These are phyloP conservation scores for Colletotrichum godetiae DNA, from an alignment of 2,329 filamentous ascomycete species.

Conservation along the genomic window DNA sequence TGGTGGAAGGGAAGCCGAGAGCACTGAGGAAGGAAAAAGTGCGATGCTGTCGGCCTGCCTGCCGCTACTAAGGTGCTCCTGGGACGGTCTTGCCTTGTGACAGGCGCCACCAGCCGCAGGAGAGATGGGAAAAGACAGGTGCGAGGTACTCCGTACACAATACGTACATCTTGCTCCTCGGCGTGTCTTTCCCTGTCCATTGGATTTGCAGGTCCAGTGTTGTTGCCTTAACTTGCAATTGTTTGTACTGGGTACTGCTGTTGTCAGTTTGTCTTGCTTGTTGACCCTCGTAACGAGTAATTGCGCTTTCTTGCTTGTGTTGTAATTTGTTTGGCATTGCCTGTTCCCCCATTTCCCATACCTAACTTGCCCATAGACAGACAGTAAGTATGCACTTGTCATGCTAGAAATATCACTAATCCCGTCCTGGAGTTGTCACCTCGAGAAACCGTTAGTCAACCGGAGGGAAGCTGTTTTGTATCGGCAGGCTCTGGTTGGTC, in stretches of 20 bases:
- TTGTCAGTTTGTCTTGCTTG: not conserved
- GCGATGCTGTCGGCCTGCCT: not conserved
- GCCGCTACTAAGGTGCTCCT: not conserved
- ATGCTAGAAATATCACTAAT: not conserved
- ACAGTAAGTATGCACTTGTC: not conserved
- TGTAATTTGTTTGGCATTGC: not conserved
- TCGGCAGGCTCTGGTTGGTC: conserved; percentile 46
- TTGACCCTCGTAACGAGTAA: not conserved
- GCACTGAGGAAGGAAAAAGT: not conserved
- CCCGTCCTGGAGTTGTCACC: not conserved
- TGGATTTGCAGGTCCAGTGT: conserved; percentile 1
- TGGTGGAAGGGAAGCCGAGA: not conserved
- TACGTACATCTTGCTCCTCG: not conserved
- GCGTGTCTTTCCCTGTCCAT: not conserved
- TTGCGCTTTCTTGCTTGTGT: not conserved
- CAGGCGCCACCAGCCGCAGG: not conserved
- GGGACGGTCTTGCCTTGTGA: conserved; percentile 11
- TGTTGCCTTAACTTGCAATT: not conserved
- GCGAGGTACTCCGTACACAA: not conserved
- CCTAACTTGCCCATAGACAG: not conserved
- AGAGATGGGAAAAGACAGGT: not conserved
- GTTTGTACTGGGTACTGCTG: not conserved
- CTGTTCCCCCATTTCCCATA: not conserved
- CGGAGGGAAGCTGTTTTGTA: conserved; percentile 37
- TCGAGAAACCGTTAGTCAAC: conserved; percentile 30